These are phyloP conservation scores for Pseudocercospora pini-densiflorae DNA, from an alignment of 2,329 filamentous ascomycete species.

Conservation along the genomic window DNA sequence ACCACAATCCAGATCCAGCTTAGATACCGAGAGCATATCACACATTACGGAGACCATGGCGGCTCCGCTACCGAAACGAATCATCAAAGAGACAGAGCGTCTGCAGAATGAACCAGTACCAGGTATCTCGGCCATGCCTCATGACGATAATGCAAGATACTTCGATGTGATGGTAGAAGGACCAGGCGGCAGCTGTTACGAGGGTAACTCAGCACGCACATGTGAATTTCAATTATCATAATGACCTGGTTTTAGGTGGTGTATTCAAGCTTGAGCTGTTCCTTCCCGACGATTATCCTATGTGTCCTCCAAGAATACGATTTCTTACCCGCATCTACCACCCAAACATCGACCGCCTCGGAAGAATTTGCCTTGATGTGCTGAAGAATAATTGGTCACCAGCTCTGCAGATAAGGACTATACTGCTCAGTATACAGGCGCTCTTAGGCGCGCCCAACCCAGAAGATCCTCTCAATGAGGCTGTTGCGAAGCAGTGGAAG, in stretches of 20 bases:
- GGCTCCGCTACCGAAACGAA: conserved; percentile 79
- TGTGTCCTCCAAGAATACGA: conserved; percentile 98
- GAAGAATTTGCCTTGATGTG: conserved; percentile 95
- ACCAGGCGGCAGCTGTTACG: conserved; percentile 89
- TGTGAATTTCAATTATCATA: not conserved
- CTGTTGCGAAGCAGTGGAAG: conserved; percentile 98
- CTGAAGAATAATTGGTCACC: conserved; percentile 99
- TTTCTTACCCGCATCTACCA: conserved; percentile 99
- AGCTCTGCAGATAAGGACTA: conserved; percentile 95
- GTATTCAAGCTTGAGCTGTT: conserved; percentile 98
- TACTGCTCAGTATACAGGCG: conserved; percentile 97
- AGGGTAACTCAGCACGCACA: conserved; percentile 63
- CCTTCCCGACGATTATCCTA: conserved; percentile 97
- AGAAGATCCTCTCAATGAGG: conserved; percentile 96
- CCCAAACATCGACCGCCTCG: conserved; percentile 97
- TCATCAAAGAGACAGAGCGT: conserved; percentile 98
- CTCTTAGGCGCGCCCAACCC: conserved; percentile 95
- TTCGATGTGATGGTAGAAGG: conserved; percentile 98
- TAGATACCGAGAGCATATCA: conserved; percentile 2
- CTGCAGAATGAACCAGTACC: conserved; percentile 96
- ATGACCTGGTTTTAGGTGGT: conserved; percentile 58
- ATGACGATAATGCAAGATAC: conserved; percentile 96
- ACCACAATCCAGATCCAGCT: not conserved
- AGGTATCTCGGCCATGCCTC: conserved; percentile 92
- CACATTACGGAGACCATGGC: conserved; percentile 56